Evolutionary conservation across 1,284 basidiomycete species (phyloP).

Genomic region (Agroathelia rolfsii): DNA sequence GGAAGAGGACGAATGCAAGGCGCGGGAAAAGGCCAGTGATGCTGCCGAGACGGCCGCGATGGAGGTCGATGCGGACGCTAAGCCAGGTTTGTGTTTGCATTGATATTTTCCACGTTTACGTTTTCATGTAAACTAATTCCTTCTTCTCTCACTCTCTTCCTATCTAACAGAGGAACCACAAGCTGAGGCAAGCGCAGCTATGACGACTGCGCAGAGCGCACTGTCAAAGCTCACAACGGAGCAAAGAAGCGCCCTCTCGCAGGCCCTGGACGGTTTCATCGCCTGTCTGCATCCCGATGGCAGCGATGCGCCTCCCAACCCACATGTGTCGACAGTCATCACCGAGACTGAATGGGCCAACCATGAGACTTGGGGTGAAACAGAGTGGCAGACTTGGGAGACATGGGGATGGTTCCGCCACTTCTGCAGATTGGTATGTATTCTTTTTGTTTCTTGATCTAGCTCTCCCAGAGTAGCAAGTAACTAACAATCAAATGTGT

Average conservation of each 20-base stretch:
- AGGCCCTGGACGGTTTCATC: conserved; percentile 65
- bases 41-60: conserved; percentile 35
- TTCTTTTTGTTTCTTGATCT: conserved; percentile 6
- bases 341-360: conserved; percentile 57
- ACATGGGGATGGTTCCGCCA: conserved; percentile 84
- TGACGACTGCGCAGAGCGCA: conserved; percentile 62
- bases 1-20: conserved; percentile 79
- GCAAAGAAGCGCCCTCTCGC: conserved; percentile 60
- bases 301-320: conserved; percentile 31
- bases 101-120: neutral
- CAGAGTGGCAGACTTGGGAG: conserved; percentile 74
- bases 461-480: conserved; percentile 1
- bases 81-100: conserved; percentile 28
- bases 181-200: conserved; percentile 49
- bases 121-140: conserved; percentile 10
- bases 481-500: conserved; percentile 5
- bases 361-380: conserved; percentile 55
- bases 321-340: conserved; percentile 38
- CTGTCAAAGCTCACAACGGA: conserved; percentile 62
- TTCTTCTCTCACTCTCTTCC: conserved; percentile 5
- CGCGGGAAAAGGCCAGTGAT: conserved; percentile 57
- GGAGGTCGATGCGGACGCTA: conserved; percentile 66
- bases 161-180: conserved; percentile 33
- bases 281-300: conserved; percentile 39
- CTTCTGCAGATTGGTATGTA: conserved; percentile 67